Conservation (phyloP, 352 stramenopile genomes). For the Phytophthora brassicae region DNA sequence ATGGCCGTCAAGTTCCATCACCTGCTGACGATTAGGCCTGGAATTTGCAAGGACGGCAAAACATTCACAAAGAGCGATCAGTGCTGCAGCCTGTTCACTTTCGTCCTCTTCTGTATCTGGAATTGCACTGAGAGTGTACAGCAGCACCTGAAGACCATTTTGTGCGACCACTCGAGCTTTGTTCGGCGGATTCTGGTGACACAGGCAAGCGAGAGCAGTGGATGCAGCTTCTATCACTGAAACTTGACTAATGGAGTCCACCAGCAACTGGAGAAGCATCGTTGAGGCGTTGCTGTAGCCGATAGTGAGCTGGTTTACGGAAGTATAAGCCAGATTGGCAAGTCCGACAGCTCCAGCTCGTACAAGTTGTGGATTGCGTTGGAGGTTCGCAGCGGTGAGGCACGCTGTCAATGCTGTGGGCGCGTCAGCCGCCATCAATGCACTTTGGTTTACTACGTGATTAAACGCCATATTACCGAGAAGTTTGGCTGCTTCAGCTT, state of each 20-base stretch:
- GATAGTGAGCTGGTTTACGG: constrained; percentile 74
- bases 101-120: constrained; percentile 32
- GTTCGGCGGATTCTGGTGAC: constrained; percentile 65
- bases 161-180: constrained; percentile 60
- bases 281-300: constrained; percentile 72
- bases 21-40: constrained; percentile 45
- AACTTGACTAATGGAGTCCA: constrained; percentile 47
- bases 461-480: constrained; percentile 70
- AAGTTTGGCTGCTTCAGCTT: constrained; percentile 60
- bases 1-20: constrained; percentile 64
- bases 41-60: constrained; percentile 50
- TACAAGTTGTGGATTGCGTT: constrained; percentile 35
- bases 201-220: constrained; percentile 54
- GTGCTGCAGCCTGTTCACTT: constrained; percentile 31
- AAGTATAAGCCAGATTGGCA: constrained; percentile 66
- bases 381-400: constrained; percentile 39
- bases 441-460: constrained; percentile 72
- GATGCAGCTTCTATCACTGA: constrained; percentile 50
- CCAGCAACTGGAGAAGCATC: constrained; percentile 57
- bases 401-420: constrained; percentile 41
- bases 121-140: constrained; percentile 53
- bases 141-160: constrained; percentile 70
- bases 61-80: constrained; percentile 54
- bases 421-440: constrained; percentile 60
- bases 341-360: constrained; percentile 57